Evolutionary conservation across 345 rosid genomes (phyloP).

Genomic region (Murraya koenigii): DNA sequence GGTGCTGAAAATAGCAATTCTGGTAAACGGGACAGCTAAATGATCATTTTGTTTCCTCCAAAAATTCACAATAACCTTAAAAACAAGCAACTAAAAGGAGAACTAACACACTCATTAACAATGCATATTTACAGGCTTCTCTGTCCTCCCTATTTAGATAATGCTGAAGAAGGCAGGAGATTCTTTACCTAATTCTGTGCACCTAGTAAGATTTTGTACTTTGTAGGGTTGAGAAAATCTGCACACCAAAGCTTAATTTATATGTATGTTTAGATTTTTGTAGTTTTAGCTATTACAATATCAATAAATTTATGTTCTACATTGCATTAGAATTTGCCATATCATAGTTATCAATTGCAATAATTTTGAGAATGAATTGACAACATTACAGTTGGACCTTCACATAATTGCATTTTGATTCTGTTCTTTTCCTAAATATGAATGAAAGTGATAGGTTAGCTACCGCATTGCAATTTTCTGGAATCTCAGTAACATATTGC

Average conservation of each 20-base stretch:
- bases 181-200: neutral
- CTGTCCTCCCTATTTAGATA: neutral
- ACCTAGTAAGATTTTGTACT: neutral
- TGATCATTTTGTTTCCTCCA: slow-evolving; percentile 3
- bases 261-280: neutral
- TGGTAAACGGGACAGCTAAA: slow-evolving; percentile 4
- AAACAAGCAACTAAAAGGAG: too few relatives aligned
- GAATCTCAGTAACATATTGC: neutral
- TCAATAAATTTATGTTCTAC: too few relatives aligned
- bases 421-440: too few relatives aligned
- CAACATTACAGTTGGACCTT: neutral
- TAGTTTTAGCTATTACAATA: neutral
- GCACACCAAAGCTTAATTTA: neutral
- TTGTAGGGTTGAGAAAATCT: neutral
- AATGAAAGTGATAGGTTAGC: neutral
- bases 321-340: too few relatives aligned
- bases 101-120: neutral
- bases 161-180: neutral
- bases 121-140: neutral
- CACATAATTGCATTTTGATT: neutral
- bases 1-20: slow-evolving; percentile 17
- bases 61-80: neutral
- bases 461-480: neutral
- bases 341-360: neutral
- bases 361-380: neutral